Evolutionary conservation across 2,329 filamentous ascomycete species (phyloP).

Genomic region (Colletotrichum acutatum): DNA sequence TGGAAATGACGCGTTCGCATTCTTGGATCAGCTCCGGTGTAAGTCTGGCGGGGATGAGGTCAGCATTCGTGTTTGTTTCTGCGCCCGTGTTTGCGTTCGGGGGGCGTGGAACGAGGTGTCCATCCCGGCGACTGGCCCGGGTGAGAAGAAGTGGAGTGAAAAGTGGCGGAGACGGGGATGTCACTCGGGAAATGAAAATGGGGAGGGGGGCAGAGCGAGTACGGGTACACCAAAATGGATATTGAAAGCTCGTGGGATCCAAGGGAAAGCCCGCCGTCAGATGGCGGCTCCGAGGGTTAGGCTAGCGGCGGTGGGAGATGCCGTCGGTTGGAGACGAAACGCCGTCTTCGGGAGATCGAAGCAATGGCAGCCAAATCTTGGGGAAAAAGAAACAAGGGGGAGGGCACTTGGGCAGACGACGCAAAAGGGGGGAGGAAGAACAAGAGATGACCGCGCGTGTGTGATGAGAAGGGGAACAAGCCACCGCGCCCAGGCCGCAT

Average conservation of each 20-base stretch:
- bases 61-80: slow-evolving; percentile 6
- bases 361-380: slow-evolving; percentile 19
- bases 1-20: slow-evolving; percentile 70
- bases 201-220: background rate
- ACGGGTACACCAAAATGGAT: slow-evolving; percentile 13
- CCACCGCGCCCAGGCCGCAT: slow-evolving; percentile 36
- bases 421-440: slow-evolving; percentile 2
- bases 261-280: slow-evolving; percentile 2
- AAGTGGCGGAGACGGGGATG: slow-evolving; percentile 19
- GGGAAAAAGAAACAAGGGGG: slow-evolving; percentile 6
- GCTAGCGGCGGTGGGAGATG: slow-evolving; percentile 30
- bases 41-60: slow-evolving; percentile 47
- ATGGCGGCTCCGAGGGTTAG: slow-evolving; percentile 20
- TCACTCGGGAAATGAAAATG: slow-evolving; percentile 33
- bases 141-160: slow-evolving; percentile 27
- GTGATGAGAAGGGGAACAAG: slow-evolving; percentile 27
- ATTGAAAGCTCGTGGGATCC: background rate
- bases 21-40: slow-evolving; percentile 68
- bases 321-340: slow-evolving; percentile 12
- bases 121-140: slow-evolving; percentile 22
- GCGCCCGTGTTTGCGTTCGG: background rate
- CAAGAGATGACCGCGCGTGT: slow-evolving; percentile 7
- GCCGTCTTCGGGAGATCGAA: slow-evolving; percentile 31
- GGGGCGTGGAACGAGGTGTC: background rate
- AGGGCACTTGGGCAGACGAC: slow-evolving; percentile 2